Conservation (phyloP, 2,329 filamentous ascomycete genomes). For the Bipolaris cookei region DNA sequence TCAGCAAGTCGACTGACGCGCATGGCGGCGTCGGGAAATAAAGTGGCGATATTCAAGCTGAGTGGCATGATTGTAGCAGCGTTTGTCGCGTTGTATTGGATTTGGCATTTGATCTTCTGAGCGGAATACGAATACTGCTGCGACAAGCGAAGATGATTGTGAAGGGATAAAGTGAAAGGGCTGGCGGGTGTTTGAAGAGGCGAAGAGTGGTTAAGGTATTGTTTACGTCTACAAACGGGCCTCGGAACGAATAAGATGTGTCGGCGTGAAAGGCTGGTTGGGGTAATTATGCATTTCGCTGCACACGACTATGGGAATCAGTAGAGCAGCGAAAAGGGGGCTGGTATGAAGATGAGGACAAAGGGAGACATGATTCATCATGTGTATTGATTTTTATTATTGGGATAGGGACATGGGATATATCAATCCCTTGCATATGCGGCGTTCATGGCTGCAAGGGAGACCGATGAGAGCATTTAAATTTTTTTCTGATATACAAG, state of each 20-base stretch:
- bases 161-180: not conserved
- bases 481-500: not conserved
- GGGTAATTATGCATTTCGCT: too few species aligned
- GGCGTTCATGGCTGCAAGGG: not conserved
- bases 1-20: constrained; percentile 81
- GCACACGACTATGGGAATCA: too few species aligned
- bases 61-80: constrained; percentile 78
- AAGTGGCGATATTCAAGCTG: constrained; percentile 87
- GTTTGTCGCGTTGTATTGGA: constrained; percentile 78
- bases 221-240: too few species aligned
- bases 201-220: too few species aligned
- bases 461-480: not conserved
- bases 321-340: not conserved
- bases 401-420: not conserved
- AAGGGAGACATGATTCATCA: not conserved
- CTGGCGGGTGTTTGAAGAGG: not conserved
- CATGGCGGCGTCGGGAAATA: constrained; percentile 92
- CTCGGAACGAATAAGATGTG: too few species aligned
- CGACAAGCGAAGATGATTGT: not conserved
- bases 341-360: not conserved
- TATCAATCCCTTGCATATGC: not conserved
- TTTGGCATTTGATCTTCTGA: constrained; percentile 50
- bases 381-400: not conserved
- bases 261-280: too few species aligned
- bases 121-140: not conserved